These are phyloP conservation scores for Microdochium paspali DNA, from an alignment of 2,329 filamentous ascomycete species.

Conservation along the genomic window DNA sequence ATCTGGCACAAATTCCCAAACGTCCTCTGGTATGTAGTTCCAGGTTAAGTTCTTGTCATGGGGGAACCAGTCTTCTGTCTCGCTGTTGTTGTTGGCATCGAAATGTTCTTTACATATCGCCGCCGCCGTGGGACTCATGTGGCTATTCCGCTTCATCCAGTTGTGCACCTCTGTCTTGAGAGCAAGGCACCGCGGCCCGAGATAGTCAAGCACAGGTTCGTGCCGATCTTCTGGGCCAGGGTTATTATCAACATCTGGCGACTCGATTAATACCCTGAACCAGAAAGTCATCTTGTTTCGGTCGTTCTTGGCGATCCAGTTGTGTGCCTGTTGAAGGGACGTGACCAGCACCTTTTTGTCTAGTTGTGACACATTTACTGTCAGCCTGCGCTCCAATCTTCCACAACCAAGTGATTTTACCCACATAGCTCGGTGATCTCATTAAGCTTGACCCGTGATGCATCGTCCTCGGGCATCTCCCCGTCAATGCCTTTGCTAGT, in stretches of 20 bases:
- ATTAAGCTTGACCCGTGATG: conserved; percentile 44
- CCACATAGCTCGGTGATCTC: conserved; percentile 57
- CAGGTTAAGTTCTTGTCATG: conserved; percentile 42
- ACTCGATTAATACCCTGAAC: conserved; percentile 55
- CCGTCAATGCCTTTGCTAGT: conserved; percentile 59
- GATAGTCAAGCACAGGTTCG: conserved; percentile 40
- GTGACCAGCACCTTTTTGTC: conserved; percentile 60
- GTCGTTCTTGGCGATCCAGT: conserved; percentile 61
- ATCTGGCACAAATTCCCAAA: conserved; percentile 11
- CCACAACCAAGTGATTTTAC: conserved; percentile 12
- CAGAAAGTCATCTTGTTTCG: conserved; percentile 63
- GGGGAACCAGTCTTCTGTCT: conserved; percentile 37
- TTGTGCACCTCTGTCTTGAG: conserved; percentile 53
- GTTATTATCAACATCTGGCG: conserved; percentile 33
- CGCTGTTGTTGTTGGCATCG: conserved; percentile 35
- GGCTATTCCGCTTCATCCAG: conserved; percentile 53
- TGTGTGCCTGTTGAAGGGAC: conserved; percentile 56
- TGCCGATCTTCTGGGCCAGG: conserved; percentile 35
- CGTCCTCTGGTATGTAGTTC: conserved; percentile 38
- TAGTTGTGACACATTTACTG: conserved; percentile 18
- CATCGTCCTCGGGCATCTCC: conserved; percentile 48
- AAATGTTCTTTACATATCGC: conserved; percentile 46
- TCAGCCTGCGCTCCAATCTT: neutral
- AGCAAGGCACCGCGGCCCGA: conserved; percentile 43
- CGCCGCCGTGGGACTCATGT: conserved; percentile 46